Evolutionary conservation across 768 basidiomycete species (phyloP).

Genomic region (Piloderma croceum): DNA sequence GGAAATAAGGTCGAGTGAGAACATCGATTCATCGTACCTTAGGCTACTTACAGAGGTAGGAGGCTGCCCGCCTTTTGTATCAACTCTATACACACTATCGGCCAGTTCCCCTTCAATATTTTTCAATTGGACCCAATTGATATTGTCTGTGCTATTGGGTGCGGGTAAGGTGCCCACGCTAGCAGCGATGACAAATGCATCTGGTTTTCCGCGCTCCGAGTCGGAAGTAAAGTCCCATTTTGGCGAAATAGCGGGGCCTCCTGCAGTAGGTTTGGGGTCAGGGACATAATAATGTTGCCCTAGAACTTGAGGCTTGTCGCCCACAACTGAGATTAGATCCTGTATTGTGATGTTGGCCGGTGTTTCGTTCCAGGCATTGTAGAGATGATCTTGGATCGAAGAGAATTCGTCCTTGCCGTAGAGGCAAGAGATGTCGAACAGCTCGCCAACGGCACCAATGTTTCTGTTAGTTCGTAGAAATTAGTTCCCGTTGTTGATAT

Average conservation of each 20-base stretch:
- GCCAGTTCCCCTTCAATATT: slow-evolving; percentile 33
- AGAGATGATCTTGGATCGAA: slow-evolving; percentile 16
- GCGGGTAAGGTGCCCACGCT: slow-evolving; percentile 22
- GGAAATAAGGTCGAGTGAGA: neutral
- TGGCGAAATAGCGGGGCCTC: slow-evolving; percentile 28
- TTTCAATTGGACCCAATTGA: slow-evolving; percentile 39
- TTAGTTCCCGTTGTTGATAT: neutral
- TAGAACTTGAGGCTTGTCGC: slow-evolving; percentile 11
- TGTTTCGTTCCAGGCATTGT: slow-evolving; percentile 22
- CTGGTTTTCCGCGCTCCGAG: slow-evolving; percentile 18
- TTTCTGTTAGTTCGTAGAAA: slow-evolving; percentile 29
- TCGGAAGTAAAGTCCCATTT: slow-evolving; percentile 36
- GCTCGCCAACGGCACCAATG: slow-evolving; percentile 43
- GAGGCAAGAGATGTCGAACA: slow-evolving; percentile 53
- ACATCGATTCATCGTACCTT: neutral
- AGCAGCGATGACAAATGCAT: slow-evolving; percentile 23
- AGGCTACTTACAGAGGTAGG: slow-evolving; percentile 24
- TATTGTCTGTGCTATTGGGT: slow-evolving; percentile 20
- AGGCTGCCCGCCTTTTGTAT: slow-evolving; percentile 37
- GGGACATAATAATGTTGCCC: slow-evolving; percentile 40
- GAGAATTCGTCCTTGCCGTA: slow-evolving; percentile 23
- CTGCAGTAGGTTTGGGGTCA: slow-evolving; percentile 22
- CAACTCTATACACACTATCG: slow-evolving; percentile 31
- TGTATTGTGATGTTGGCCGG: slow-evolving; percentile 10
- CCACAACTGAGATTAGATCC: slow-evolving; percentile 4